Percentiles rank a stretch among this genome's conserved stretches.
phyloP scores from a whole-genome alignment of 495 filamentous ascomycete species.

The Oidiodendron maius region DNA sequence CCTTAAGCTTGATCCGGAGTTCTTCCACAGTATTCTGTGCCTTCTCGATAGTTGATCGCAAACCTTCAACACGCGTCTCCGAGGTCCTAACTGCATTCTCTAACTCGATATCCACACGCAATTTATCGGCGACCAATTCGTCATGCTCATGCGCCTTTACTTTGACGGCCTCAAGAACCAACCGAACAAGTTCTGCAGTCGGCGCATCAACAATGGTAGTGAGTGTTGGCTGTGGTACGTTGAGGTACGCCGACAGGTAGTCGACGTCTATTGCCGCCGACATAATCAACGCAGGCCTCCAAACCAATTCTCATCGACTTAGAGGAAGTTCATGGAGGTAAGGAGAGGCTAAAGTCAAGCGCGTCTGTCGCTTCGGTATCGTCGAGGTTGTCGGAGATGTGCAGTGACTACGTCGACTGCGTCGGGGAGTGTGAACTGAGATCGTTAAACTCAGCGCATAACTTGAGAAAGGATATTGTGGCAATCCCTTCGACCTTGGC shows the following conservation, averaged over 20 bases:
- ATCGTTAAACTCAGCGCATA: slow-evolving; percentile 8
- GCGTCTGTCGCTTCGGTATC: too few relatives aligned
- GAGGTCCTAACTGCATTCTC: slow-evolving; percentile 77
- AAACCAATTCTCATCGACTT: slow-evolving; percentile 14
- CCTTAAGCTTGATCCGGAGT: slow-evolving; percentile 68
- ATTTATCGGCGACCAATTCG: slow-evolving; percentile 71
- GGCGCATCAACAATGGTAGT: slow-evolving; percentile 61
- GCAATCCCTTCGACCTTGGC: background rate
- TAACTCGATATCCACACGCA: slow-evolving; percentile 83
- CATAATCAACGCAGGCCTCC: slow-evolving; percentile 39
- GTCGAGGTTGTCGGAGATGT: too few relatives aligned
- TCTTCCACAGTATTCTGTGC: slow-evolving; percentile 72
- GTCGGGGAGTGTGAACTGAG: background rate
- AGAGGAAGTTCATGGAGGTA: slow-evolving; percentile 10
- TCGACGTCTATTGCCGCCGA: slow-evolving; percentile 67
- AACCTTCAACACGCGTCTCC: slow-evolving; percentile 71
- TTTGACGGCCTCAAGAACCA: slow-evolving; percentile 60
- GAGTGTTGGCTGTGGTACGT: slow-evolving; percentile 63
- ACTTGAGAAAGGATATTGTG: background rate
- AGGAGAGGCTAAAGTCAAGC: slow-evolving; percentile 3
- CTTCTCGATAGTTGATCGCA: slow-evolving; percentile 77
- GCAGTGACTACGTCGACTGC: slow-evolving; percentile 3
- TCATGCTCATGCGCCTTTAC: slow-evolving; percentile 76
- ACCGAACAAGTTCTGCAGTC: slow-evolving; percentile 68
- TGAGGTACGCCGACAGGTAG: slow-evolving; percentile 70